Conservation (phyloP, 2,329 filamentous ascomycete genomes). For the Hypoxylon sp. region DNA sequence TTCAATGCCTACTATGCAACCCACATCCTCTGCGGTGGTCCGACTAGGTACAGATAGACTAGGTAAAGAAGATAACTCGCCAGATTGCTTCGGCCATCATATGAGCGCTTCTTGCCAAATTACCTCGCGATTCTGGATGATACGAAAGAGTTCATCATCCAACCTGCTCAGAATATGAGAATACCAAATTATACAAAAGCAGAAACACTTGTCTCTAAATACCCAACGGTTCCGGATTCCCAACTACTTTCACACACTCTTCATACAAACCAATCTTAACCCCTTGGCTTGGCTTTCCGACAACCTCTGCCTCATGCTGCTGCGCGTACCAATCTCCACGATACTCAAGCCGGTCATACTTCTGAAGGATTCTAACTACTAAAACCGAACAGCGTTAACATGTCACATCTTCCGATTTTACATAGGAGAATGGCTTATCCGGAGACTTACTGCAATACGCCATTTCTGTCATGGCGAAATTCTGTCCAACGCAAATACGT, state of each 20-base stretch:
- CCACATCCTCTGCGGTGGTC: neutral
- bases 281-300: conserved; percentile 61
- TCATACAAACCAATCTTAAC: conserved; percentile 60
- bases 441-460: conserved; percentile 61
- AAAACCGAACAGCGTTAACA: conserved; percentile 16
- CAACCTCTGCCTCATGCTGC: conserved; percentile 61
- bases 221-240: conserved; percentile 1
- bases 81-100: neutral
- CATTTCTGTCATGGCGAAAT: conserved; percentile 73
- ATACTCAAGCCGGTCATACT: conserved; percentile 69
- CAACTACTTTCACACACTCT: conserved; percentile 29
- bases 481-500: conserved; percentile 71
- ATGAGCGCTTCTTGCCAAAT: neutral
- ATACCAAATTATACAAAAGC: neutral
- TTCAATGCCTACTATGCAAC: neutral
- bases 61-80: neutral
- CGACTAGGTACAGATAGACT: neutral
- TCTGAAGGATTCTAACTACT: conserved; percentile 70
- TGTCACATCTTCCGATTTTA: neutral
- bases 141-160: neutral
- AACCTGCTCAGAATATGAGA: neutral
- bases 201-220: conserved; percentile 1
- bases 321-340: conserved; percentile 63
- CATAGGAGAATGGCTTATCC: neutral
- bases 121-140: neutral